Base-by-base conservation (phyloP, 495 filamentous ascomycete genomes). In the Neurospora tetraspora region DNA sequence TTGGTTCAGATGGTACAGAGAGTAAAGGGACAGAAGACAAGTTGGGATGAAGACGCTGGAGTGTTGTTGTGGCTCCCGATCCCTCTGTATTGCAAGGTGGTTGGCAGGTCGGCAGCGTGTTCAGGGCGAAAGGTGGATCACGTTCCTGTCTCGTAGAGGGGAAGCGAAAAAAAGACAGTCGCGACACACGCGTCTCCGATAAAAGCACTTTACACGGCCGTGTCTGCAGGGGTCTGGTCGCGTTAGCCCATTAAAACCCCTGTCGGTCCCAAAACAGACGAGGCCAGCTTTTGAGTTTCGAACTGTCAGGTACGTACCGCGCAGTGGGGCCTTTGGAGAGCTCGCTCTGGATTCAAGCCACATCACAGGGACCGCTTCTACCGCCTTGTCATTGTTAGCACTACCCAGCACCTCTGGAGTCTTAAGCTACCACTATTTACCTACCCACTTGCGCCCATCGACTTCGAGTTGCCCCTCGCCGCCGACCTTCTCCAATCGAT, bases 121-220 rank as follows among this genome's bases (percentile, higher is more conserved):
- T 59, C 47, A 59, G 53, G 23, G 23, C 53, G 53, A 31, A 59
- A 61, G 53, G 23, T 65, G 59, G 23, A 34, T 74, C 69, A 37
- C 69, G 70, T 72, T 74, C 70, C 14, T 71, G 65, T 71, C n/a
- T 69, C 16, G 36, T n/a, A 27, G 39, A 37, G 43, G 47, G 36
- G 74, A 75, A 74, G 59, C 72, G 43, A 78, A 76, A 80, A 76
- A 71, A 65, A 72, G 75, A 71, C 70, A 72, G 65, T 73, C 75
- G 76, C 71, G 69, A 71, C 76, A 71, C 39, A 71, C 78, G 78
- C 74, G 71, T 70, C 47, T 61, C 69, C 9, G 16, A 11, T 59
- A 34, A 71, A 73, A 77, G 74, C 75, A 79, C 75, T 79, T 77
- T 74, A 78, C 74, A 69, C 72, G 74, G 40, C 71, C 74, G 75